These are phyloP conservation scores for Leishmania braziliensis DNA, from an alignment of 208 protist genomes.

Conservation along the genomic window DNA sequence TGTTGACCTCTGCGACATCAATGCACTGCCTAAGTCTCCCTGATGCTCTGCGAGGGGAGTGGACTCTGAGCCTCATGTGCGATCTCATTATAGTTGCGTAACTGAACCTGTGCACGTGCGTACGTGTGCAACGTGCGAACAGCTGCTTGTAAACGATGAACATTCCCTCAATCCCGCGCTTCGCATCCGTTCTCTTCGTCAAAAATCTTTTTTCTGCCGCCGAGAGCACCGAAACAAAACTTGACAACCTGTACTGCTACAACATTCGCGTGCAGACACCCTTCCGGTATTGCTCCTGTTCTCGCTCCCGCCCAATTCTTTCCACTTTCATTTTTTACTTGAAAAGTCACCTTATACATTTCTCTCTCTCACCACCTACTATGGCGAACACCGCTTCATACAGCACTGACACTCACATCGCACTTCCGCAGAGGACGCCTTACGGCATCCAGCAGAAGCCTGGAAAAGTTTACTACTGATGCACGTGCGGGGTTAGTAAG, in stretches of 20 bases:
- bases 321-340: background rate
- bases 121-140: background rate
- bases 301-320: background rate
- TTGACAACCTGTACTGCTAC: background rate
- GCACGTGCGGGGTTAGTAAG: background rate
- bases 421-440: background rate
- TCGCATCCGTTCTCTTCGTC: constrained; percentile 3
- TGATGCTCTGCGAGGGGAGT: background rate
- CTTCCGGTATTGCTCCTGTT: background rate
- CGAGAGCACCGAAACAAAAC: background rate
- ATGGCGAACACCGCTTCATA: background rate
- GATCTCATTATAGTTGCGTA: background rate
- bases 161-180: background rate
- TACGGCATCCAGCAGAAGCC: background rate
- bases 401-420: background rate
- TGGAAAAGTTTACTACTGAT: background rate
- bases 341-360: background rate
- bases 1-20: background rate
- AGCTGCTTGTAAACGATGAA: background rate
- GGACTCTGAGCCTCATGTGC: background rate
- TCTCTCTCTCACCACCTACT: background rate
- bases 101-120: background rate
- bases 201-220: constrained; percentile 1
- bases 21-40: background rate
- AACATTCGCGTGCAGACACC: background rate